phyloP scores from a whole-genome alignment of 345 rosid genomes.

The Anastatica hierochuntica region DNA sequence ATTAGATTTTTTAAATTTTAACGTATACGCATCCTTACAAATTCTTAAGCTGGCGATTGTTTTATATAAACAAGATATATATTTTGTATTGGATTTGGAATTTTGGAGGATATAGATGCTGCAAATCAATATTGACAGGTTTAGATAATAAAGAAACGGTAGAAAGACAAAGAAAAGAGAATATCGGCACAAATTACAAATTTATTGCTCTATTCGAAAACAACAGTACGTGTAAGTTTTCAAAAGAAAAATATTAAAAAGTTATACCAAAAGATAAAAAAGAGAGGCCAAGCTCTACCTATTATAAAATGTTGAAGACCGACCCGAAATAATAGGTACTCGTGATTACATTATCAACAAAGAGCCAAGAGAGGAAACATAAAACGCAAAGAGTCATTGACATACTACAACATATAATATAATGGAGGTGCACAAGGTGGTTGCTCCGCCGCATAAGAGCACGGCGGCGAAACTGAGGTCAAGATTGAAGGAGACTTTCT shows the following conservation, averaged over 20 bases:
- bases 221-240: conserved; percentile 18
- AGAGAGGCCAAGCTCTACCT: conserved; percentile 1
- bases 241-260: neutral
- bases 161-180: conserved; percentile 9
- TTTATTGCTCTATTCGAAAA: neutral
- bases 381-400: neutral
- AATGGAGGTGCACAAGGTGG: conserved; percentile 68
- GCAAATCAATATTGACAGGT: too few relatives aligned
- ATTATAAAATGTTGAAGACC: conserved; percentile 20
- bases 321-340: conserved; percentile 15
- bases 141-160: neutral
- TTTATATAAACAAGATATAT: too few relatives aligned
- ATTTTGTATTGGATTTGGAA: too few relatives aligned
- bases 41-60: too few relatives aligned
- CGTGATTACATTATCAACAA: conserved; percentile 16
- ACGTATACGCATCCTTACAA: too few relatives aligned
- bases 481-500: conserved; percentile 76
- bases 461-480: conserved; percentile 42
- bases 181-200: conserved; percentile 1
- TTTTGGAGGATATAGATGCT: too few relatives aligned
- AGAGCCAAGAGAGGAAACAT: conserved; percentile 8
- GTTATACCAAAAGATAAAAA: neutral
- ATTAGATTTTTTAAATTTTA: too few relatives aligned
- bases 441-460: conserved; percentile 59
- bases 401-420: neutral